Evolutionary conservation across 371 early-diverging fungal genomes (phyloP).

Genomic region (Mortierella sp.): DNA sequence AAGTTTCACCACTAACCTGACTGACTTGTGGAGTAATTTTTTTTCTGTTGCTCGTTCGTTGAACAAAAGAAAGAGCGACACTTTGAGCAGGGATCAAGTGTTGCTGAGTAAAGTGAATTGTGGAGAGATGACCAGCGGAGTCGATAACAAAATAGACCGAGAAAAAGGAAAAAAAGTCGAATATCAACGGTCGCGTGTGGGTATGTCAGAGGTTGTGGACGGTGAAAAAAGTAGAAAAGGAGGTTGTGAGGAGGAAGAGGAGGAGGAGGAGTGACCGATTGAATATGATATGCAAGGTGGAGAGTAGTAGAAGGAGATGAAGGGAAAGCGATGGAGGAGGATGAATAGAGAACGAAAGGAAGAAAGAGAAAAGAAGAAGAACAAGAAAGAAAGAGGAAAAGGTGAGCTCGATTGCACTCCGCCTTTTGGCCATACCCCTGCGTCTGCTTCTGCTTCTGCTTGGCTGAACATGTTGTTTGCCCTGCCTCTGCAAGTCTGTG

Average conservation of each 20-base stretch:
- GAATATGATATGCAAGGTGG: background rate
- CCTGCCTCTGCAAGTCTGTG: too few species aligned
- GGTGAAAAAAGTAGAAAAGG: background rate
- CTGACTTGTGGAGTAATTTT: too few species aligned
- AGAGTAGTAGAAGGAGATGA: background rate
- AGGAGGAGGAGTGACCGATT: background rate
- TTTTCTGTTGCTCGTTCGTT: too few species aligned
- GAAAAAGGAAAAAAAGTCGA: background rate
- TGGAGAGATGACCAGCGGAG: slow-evolving; percentile 4
- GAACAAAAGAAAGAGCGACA: background rate
- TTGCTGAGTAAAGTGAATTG: background rate
- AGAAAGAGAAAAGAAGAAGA: background rate
- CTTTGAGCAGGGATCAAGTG: background rate
- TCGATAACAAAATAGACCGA: background rate
- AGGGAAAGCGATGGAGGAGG: background rate
- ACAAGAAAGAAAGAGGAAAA: background rate
- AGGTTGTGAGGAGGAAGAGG: background rate
- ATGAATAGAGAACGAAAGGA: background rate
- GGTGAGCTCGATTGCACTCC: background rate
- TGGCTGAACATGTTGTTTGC: background rate
- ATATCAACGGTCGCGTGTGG: background rate
- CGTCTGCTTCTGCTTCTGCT: background rate
- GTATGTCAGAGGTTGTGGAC: background rate
- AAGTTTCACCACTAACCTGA: slow-evolving; percentile 7
- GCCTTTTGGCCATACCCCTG: background rate